Evolutionary conservation across 352 stramenopile species (phyloP).

Genomic region (Globisporangium rhizosaccharum): DNA sequence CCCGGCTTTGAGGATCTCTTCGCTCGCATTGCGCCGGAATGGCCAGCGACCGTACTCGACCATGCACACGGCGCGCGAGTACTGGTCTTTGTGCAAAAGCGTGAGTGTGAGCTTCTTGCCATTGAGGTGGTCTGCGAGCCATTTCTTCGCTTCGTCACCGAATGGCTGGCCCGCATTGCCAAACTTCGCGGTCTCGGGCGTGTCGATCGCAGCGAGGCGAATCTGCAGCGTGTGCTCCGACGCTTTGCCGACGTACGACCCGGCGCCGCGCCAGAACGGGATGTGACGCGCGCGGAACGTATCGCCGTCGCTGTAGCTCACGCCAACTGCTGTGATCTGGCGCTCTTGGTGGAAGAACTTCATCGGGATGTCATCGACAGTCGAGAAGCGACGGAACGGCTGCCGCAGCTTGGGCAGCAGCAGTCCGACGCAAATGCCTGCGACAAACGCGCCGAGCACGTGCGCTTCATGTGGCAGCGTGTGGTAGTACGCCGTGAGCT

Average conservation of each 20-base stretch:
- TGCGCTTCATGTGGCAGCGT: constrained; percentile 32
- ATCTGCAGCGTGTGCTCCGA: constrained; percentile 84
- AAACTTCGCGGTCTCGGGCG: constrained; percentile 84
- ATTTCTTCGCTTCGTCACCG: constrained; percentile 74
- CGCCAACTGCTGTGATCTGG: constrained; percentile 39
- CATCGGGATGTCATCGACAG: constrained; percentile 75
- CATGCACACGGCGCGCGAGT: constrained; percentile 75
- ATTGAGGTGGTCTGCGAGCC: constrained; percentile 42
- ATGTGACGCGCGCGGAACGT: constrained; percentile 76
- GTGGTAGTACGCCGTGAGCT: constrained; percentile 18
- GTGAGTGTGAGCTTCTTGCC: constrained; percentile 60
- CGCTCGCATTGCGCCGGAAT: constrained; percentile 75
- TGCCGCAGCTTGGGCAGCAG: constrained; percentile 47
- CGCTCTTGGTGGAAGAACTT: constrained; percentile 62
- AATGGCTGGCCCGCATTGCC: constrained; percentile 71
- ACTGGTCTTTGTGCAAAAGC: constrained; percentile 82
- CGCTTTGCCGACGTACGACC: constrained; percentile 45
- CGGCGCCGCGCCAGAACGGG: constrained; percentile 37
- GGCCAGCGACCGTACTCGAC: constrained; percentile 75
- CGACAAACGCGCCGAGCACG: constrained; percentile 42
- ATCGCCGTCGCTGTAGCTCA: constrained; percentile 75
- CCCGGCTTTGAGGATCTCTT: constrained; percentile 75
- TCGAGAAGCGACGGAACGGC: constrained; percentile 66
- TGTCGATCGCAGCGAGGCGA: constrained; percentile 79
- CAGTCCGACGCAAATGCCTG: constrained; percentile 50